Conservation (phyloP, 1,284 basidiomycete genomes). For the Ceratobasidium sp. region DNA sequence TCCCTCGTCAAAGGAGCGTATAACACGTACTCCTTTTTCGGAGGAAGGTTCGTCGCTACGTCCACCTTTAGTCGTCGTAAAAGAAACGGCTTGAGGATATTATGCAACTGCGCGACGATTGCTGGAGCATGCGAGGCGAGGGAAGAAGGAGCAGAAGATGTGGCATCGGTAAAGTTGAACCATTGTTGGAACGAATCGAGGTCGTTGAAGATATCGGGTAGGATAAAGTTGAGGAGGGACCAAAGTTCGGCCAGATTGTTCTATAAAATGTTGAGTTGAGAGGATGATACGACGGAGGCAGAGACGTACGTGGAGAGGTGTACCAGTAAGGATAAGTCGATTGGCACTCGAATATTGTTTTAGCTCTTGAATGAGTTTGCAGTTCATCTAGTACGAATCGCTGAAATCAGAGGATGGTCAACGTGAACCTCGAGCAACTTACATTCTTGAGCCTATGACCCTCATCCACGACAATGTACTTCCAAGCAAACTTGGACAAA, state of each 20-base stretch:
- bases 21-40: conserved; percentile 96
- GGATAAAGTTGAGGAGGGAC: conserved; percentile 94
- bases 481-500: conserved; percentile 82
- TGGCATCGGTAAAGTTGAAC: conserved; percentile 63
- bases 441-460: conserved; percentile 93
- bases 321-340: conserved; percentile 93
- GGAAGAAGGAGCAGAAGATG: conserved; percentile 58
- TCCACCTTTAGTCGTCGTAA: conserved; percentile 92
- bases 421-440: conserved; percentile 47
- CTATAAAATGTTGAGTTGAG: conserved; percentile 58
- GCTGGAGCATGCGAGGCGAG: conserved; percentile 69
- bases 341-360: conserved; percentile 89
- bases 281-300: not conserved
- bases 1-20: conserved; percentile 88
- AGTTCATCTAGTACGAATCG: conserved; percentile 30
- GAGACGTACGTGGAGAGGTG: conserved; percentile 83
- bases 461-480: conserved; percentile 96
- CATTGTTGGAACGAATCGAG: conserved; percentile 91
- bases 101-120: conserved; percentile 86
- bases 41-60: conserved; percentile 83
- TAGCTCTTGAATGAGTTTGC: conserved; percentile 85
- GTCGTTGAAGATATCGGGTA: conserved; percentile 93
- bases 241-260: conserved; percentile 96
- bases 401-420: not conserved
- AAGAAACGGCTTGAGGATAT: conserved; percentile 95